A percentile compares a stretch with the other conserved stretches of the same genome.
These are phyloP conservation scores for Rosa chinensis DNA, from an alignment of 306 rosid genomes.

Conservation along the genomic window DNA sequence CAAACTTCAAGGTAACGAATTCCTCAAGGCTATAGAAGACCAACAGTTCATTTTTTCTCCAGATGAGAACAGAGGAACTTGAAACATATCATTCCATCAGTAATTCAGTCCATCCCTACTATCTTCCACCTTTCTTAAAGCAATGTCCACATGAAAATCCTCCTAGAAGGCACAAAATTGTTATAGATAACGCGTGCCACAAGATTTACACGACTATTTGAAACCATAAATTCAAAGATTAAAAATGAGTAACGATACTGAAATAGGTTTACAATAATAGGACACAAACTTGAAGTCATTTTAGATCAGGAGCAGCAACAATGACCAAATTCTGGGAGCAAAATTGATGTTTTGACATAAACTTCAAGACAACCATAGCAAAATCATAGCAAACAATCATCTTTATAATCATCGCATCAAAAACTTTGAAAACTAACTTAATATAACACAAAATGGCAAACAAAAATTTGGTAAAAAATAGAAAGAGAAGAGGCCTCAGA, in stretches of 20 bases:
- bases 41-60: not conserved
- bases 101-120: too few relatives aligned
- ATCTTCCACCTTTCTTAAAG: not conserved
- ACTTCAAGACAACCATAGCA: not conserved
- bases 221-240: not conserved
- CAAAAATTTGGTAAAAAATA: not conserved
- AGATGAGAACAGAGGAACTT: not conserved
- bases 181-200: not conserved
- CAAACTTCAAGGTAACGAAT: too few relatives aligned
- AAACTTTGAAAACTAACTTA: not conserved
- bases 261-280: not conserved
- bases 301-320: not conserved
- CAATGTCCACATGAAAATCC: not conserved
- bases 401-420: not conserved
- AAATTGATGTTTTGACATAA: not conserved
- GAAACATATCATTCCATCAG: too few relatives aligned
- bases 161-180: not conserved
- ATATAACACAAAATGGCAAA: not conserved
- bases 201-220: not conserved
- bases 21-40: too few relatives aligned
- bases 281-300: not conserved
- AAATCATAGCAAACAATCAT: not conserved
- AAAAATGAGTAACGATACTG: not conserved
- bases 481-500: slow-evolving; percentile 3
- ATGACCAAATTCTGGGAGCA: not conserved